Percentiles rank a stretch among this genome's conserved stretches.
Conservation (phyloP, 768 basidiomycete species). For the Gloeopeniophorella convolvens region DNA sequence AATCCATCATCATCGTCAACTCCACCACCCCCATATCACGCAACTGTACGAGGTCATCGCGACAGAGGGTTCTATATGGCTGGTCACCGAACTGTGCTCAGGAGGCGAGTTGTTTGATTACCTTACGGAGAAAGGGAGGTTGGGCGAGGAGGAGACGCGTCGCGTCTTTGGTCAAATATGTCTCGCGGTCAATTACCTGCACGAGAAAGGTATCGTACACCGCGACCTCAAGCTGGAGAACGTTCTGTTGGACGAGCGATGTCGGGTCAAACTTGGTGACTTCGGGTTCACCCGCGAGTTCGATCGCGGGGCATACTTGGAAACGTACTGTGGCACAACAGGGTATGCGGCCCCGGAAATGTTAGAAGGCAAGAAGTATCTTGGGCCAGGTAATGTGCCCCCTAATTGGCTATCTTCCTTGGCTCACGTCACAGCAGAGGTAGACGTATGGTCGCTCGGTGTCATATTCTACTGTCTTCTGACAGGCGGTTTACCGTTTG, state of each 20-base stretch:
- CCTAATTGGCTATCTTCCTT: not conserved
- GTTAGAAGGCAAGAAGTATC: conserved; percentile 80
- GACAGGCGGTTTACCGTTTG: conserved; percentile 59
- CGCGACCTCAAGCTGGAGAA: conserved; percentile 97
- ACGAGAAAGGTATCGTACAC: conserved; percentile 90
- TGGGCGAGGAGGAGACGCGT: conserved; percentile 78
- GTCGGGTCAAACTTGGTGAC: conserved; percentile 89
- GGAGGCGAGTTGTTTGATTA: conserved; percentile 99
- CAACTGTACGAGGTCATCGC: conserved; percentile 98
- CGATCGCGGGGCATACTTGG: conserved; percentile 69
- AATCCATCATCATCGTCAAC: conserved; percentile 95
- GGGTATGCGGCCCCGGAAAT: conserved; percentile 94
- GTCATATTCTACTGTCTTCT: conserved; percentile 87
- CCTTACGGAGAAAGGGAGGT: conserved; percentile 87
- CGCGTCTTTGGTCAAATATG: conserved; percentile 94
- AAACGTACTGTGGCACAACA: conserved; percentile 94
- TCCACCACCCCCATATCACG: conserved; percentile 93
- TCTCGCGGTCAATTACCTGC: conserved; percentile 89
- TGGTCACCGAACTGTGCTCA: conserved; percentile 92
- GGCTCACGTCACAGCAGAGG: conserved; percentile 47
- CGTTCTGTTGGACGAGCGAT: conserved; percentile 83
- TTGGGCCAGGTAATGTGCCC: conserved; percentile 64
- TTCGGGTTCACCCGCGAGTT: conserved; percentile 94
- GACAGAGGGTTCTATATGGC: conserved; percentile 93
- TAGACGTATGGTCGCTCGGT: conserved; percentile 93